Evolutionary conservation across 2,329 filamentous ascomycete species (phyloP), one percentile per base, ranked within the genome.

Genomic region (Neocatenulostroma microsporum): DNA sequence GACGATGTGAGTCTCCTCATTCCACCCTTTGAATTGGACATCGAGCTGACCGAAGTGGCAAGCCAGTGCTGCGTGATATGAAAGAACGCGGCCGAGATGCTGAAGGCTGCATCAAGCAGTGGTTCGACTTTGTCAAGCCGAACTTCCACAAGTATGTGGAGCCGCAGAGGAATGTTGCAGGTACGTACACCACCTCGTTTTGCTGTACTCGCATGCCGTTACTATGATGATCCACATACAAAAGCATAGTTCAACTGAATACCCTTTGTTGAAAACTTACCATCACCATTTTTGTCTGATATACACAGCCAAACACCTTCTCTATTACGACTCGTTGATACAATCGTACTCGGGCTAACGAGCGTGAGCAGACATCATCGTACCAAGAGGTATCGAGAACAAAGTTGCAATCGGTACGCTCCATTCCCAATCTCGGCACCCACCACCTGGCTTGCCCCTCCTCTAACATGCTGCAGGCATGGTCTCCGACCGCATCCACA

Each of bases 101-200:
- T 39, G 84, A 95, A 57, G 91, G 91, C 26, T 89, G 88, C 54
- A 88, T 98, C 60, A 96, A 96, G 62, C 91, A 98, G 61, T 98
- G 91, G 91, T 95, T 96, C 59, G 69, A 68, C 9, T 98, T 84
- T 57, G 91, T 98, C 28, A 98, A 98, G 63, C 91, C 91, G 3
- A 96, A 96, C 55, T 96, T 93, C 53, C 83, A 89, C 60, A 85
- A 82, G 71, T 96, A 77, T 56, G 91, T 98, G 39, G 82, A 94
- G 45, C 91, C 91, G 21, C 91, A 98, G 60, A 74, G 87, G 37
- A 82, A 87, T 49, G 80, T 89, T 31, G 87, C 87, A 50, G 80
- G 80, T 82, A 63, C 52, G 67, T 58, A 15, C 29, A 14, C n/a
- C 7, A 2, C 5, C 19, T 20, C 37, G 36, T 29, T 36, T 26